phyloP scores from a whole-genome alignment of 176 grass and related monocot genomes.

The Carex kokanica region DNA sequence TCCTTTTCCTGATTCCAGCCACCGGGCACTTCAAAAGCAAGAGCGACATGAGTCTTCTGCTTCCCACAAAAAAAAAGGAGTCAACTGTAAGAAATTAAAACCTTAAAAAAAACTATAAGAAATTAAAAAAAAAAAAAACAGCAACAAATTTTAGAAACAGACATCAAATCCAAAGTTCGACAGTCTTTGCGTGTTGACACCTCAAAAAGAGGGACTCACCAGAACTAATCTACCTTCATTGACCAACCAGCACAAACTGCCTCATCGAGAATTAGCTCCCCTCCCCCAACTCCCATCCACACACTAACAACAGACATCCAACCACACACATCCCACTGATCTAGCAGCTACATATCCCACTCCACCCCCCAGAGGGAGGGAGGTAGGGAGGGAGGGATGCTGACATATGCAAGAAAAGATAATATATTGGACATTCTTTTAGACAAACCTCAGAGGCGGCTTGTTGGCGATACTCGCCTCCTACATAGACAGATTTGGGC shows the following conservation, averaged over 20 bases:
- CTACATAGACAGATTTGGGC: slow-evolving; percentile 57
- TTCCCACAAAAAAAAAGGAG: slow-evolving; percentile 35
- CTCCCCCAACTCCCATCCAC: not conserved
- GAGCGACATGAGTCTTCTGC: slow-evolving; percentile 52
- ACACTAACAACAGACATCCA: not conserved
- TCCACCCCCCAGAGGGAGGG: too few relatives aligned
- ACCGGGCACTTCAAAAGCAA: slow-evolving; percentile 81
- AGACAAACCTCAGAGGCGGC: slow-evolving; percentile 61
- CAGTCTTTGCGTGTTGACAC: not conserved
- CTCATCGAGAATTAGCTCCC: not conserved
- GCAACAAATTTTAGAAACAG: not conserved
- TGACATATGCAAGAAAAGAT: not conserved
- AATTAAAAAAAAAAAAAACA: slow-evolving; percentile 4
- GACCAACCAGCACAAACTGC: not conserved
- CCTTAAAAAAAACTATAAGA: not conserved
- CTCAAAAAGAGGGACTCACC: not conserved
- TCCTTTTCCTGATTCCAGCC: slow-evolving; percentile 71
- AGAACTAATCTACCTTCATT: not conserved
- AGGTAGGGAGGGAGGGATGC: not conserved
- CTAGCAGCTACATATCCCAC: not conserved
- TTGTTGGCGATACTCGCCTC: slow-evolving; percentile 75
- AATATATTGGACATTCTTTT: not conserved
- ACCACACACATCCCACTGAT: not conserved
- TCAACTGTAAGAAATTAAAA: not conserved
- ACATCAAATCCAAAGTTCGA: not conserved